A percentile compares a stretch with the other conserved stretches of the same genome.
phyloP scores from a whole-genome alignment of 169 alveolate genomes.

The Cryptosporidium parvum region DNA sequence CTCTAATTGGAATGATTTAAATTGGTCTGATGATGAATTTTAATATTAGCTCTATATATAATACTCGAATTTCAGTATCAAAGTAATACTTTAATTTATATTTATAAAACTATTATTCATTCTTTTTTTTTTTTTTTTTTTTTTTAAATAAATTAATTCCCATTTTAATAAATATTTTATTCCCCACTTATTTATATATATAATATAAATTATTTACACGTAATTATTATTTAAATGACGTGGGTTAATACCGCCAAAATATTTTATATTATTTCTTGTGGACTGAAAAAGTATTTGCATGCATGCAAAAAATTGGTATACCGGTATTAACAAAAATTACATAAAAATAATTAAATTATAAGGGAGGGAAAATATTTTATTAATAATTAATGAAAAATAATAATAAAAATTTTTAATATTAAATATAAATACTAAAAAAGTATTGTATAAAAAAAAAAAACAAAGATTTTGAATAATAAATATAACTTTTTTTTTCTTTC shows the following conservation, averaged over 20 bases:
- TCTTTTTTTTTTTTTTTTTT: not conserved
- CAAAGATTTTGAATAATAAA: constrained; percentile 4
- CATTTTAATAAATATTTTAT: no score
- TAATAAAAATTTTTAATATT: not conserved
- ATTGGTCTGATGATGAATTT: constrained; percentile 18
- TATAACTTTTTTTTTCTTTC: no score
- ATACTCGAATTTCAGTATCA: constrained; percentile 1
- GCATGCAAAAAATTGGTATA: constrained; percentile 23
- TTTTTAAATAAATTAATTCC: not conserved
- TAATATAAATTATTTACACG: not conserved
- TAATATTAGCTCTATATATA: not conserved
- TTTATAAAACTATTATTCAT: not conserved
- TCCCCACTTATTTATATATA: no score
- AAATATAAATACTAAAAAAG: not conserved
- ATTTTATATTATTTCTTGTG: constrained; percentile 2
- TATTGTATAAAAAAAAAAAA: not conserved
- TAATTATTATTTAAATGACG: not conserved
- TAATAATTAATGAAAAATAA: not conserved
- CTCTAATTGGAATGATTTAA: constrained; percentile 32
- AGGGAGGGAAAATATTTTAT: constrained; percentile 1
- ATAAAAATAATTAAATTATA: not conserved
- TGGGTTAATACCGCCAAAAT: not conserved
- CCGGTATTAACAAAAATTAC: constrained; percentile 28
- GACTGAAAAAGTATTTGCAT: constrained; percentile 26
- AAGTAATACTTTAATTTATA: not conserved